phyloP scores from a whole-genome alignment of 169 alveolate genomes.

The Plasmodium cynomolgi region DNA sequence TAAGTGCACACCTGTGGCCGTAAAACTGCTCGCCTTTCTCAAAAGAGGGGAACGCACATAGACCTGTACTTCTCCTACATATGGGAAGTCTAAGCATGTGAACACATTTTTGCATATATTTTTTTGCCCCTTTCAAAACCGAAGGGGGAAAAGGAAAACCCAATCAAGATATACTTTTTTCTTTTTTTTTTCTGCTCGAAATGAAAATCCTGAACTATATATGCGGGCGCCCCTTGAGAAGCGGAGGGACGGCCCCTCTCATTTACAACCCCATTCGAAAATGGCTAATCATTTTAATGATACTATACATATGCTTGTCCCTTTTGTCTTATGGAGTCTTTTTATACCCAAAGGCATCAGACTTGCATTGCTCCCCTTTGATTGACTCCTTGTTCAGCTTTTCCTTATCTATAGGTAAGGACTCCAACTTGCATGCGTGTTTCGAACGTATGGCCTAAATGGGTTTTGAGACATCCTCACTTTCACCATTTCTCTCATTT shows the following conservation, averaged over 20 bases:
- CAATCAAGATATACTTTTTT: not conserved
- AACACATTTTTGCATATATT: not conserved
- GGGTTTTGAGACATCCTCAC: not conserved
- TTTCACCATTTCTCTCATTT: not conserved
- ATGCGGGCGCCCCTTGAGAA: constrained; percentile 76
- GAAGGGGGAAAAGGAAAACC: not conserved
- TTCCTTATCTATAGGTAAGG: constrained; percentile 78
- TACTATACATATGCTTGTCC: constrained; percentile 72
- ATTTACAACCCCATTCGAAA: constrained; percentile 81
- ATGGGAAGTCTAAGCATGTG: not conserved
- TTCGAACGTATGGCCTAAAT: not conserved
- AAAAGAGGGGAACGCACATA: not conserved
- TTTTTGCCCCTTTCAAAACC: not conserved
- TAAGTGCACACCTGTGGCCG: not conserved
- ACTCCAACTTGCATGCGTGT: not conserved
- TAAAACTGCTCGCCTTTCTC: not conserved
- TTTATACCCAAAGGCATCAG: constrained; percentile 79
- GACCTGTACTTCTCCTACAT: not conserved
- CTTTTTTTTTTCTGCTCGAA: constrained; percentile 1
- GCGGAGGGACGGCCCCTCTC: constrained; percentile 82
- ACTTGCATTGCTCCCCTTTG: constrained; percentile 81
- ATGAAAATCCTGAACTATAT: constrained; percentile 74
- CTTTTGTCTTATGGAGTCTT: constrained; percentile 76
- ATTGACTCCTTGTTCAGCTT: constrained; percentile 77
- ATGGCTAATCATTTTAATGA: constrained; percentile 77